These are phyloP conservation scores for Eleusine coracana DNA, from an alignment of 176 grass and related monocot species.

Conservation along the genomic window DNA sequence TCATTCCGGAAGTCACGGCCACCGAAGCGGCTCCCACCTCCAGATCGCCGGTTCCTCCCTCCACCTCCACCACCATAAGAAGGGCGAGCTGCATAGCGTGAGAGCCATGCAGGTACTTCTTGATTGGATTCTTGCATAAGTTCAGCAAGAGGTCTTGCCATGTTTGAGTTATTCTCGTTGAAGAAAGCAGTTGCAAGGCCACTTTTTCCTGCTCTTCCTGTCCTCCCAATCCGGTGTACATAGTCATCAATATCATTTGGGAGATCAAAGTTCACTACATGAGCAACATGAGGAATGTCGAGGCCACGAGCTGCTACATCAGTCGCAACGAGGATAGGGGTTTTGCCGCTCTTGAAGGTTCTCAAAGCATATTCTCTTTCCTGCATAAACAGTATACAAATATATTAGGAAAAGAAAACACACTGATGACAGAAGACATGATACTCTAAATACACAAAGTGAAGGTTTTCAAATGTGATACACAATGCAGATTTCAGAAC, in stretches of 20 bases:
- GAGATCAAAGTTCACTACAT: constrained; percentile 96
- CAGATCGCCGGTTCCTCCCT: constrained; percentile 60
- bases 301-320: constrained; percentile 96
- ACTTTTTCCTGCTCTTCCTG: constrained; percentile 76
- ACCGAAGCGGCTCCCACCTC: constrained; percentile 64
- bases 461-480: not conserved
- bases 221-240: constrained; percentile 83
- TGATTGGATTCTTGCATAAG: constrained; percentile 93
- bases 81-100: constrained; percentile 68
- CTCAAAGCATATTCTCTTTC: constrained; percentile 89
- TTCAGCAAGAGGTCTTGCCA: constrained; percentile 64
- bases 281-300: constrained; percentile 96
- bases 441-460: not conserved
- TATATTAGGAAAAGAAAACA: constrained; percentile 4
- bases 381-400: constrained; percentile 38
- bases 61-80: constrained; percentile 58
- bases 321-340: constrained; percentile 91
- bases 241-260: constrained; percentile 94
- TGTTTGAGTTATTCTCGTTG: constrained; percentile 70
- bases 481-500: not conserved
- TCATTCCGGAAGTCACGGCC: constrained; percentile 76
- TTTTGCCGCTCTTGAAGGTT: constrained; percentile 83
- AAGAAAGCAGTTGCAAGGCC: constrained; percentile 92
- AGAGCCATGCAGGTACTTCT: constrained; percentile 79
- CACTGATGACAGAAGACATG: not conserved